Evolutionary conservation across 2,329 filamentous ascomycete genomes (phyloP), one percentile per base, ranked within the genome.

Genomic region (Cercospora zeae-maydis): DNA sequence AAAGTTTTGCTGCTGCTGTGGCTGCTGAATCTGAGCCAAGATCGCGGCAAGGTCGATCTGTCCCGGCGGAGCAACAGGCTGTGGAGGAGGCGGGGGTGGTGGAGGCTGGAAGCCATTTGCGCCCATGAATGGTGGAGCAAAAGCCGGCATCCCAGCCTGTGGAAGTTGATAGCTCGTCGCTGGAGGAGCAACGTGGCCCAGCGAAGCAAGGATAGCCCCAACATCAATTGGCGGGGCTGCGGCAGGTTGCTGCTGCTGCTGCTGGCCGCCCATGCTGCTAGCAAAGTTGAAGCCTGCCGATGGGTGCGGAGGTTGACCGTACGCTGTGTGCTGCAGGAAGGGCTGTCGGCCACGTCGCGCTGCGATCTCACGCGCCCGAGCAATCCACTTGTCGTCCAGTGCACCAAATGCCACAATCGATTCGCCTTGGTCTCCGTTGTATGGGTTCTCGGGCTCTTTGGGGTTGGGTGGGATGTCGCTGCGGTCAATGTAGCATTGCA

Each of bases 401-500:
- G 68, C 33, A 2, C 79, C 80, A 63, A 82, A 80, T 4, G 73
- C 65, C 21, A 72, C 75, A 4, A 74, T 67, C 2, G 61, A 47
- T 6, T 60, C 67, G 7, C 62, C 59, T 10, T 64, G 58, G 33
- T 75, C 73, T 45, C 73, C 70, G 52, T 69, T 71, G 66, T 71
- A 71, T 34, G 76, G 72, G 59, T 81, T 76, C 2, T 72, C 58
- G 13, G 79, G 80, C 67, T 82, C 80, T 30, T 76, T 74, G 1
- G 80, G 80, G 60, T 75, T 78, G 0, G 78, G 69, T 10, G 80
- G 80, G 56, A 82, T 81, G 59, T 82, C 80, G 30, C 73, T 75
- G 8, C 73, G 69, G 59, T 77, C 73, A 7, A 74, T 71, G 67
- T 82, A 82, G 68, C 78, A 78, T 10, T 80, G 79, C 71, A 82